Base-by-base conservation (phyloP, 257 asterid species). In the Striga asiatica region DNA sequence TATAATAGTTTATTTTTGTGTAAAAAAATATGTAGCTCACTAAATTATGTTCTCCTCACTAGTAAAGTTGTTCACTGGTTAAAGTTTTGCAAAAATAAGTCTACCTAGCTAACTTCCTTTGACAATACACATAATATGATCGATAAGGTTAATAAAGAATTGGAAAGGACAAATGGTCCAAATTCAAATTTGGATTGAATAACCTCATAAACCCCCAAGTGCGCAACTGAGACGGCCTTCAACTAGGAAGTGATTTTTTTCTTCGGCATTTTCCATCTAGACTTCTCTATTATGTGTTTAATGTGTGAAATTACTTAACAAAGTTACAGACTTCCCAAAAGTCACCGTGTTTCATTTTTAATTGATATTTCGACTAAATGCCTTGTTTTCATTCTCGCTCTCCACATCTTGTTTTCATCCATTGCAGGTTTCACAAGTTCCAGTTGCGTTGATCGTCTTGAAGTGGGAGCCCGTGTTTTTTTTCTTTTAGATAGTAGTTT, bases 371-470 rank as follows among this genome's bases (percentile, higher is more conserved):
- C 7, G 50, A 28, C 7, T 19, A 31, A 18, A 6, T 28, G 19
- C 37, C 29, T 11, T 16, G 28, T 8, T 4, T 11, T 37, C 6
- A 2, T 7, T 10, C 24, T 6, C 22, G 7, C 21, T 12, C 13
- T 17, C 14, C n/a, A 5, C 31, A 16, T 43, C 57, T 14, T 27
- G 29, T 1, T 51, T 17, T 35, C 18, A 31, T 37, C 56, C 19
- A 21, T 31, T 69, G 71, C 94, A 83, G 86, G 79, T 70, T 52
- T 24, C 42, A 27, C 22, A 39, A 47, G 20, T 49, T 47, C 43
- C 5, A 67, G 68, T 38, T 64, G 72, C 61, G 60, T 12, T 50
- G 47, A 54, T 67, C 65, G 48, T 47, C 55, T 27, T 27, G 71
- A 58, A 65, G 73, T 58, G 19, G 58, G 78, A 56, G 48, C 52